Evolutionary conservation across 2,329 filamentous ascomycete genomes (phyloP), one percentile per base, ranked within the genome.

Genomic region (Trichoderma lentiforme): DNA sequence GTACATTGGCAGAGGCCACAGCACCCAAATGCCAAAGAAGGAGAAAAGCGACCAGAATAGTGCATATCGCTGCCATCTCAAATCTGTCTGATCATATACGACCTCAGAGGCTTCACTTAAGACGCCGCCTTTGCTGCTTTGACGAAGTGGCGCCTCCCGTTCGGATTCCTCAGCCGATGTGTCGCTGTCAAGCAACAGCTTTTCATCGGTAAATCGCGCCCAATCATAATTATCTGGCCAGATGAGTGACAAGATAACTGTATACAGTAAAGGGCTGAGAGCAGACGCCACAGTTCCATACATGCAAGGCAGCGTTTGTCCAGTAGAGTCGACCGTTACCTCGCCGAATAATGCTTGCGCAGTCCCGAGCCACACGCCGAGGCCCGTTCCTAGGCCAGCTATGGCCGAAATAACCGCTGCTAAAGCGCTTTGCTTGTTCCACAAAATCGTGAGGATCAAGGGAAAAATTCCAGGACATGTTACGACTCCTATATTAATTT

Each of bases 1-100:
- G 4, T 69, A 69, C 65, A 69, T 69, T n/a, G 65, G 65, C n/a
- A 69, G 56, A 26, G 65, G 65, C 65, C 65, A 69, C 21, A 69
- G 56, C 12, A 69, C 56, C 65, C 65, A 69, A 8, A 69, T 56
- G 15, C 65, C 65, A 51, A 69, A 69, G 56, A 69, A 69, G 3
- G 56, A 60, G 36, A 69, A 69, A 5, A 60, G 56, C 8, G 65
- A 69, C 65, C 65, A 69, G 28, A 61, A 51, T 21, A 69, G 14
- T 3, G 65, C 65, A 51, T 69, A 69, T 51, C 56, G 26, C 26
- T 51, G 56, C 65, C 65, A 69, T 43, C 65, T 47, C 26, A 69
- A 3, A 60, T 69, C 65, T 3, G 65, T 60, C 4, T 69, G 24
- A 6, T 69, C 65, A 11, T 69, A 32, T 14, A 47, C n/a, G 14